Base-by-base conservation (phyloP, 1,139 yeast species). In the Debaryomyces psychrophilus region DNA sequence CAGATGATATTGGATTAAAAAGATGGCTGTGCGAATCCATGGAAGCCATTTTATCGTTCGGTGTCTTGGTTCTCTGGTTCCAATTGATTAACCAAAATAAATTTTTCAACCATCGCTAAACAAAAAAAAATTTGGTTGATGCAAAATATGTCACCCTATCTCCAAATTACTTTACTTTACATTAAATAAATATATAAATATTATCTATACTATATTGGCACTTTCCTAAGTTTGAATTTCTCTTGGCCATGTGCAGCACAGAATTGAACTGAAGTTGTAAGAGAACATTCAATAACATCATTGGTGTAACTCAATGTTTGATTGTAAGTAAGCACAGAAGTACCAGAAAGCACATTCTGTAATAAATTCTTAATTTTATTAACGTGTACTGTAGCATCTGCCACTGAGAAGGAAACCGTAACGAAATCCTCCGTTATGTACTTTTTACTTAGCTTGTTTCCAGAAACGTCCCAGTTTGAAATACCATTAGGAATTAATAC, bases 401-500 rank as follows among this genome's bases (percentile, higher is more conserved):
- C 54, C 14, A 50, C 48, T 3, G 57, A 53, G 17, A 50, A 40
- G 2, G 58, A 41, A 15, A 54, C 41, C 2, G 53, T 42, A 12
- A 54, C 20, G 20, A 31, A 41, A 26, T 50, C 54, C 5, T 45
- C 44, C 14, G 44, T 34, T 7, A 35, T 23, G 6, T 18, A 18
- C 38, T 20, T 38, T 23, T 34, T 38, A 28, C 41, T 34, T 14
- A 38, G n/a, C 5, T 38, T 38, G 11, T 28, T 20, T 2, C 35
- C 17, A 27, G 20, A 48, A 11, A 52, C 55, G n/a, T 48, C 54
- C 73, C 73, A 69, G 0, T 57, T 42, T 8, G 69, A 61, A 6
- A 70, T 56, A 1, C 73, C 74, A 48, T 69, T 70, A 3, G 76
- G 74, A 26, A 70, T 67, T n/a, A 69, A 51, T 5, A 62, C 65